Conservation (phyloP, 1,284 basidiomycete species). For the Ceratobasidium sp. region DNA sequence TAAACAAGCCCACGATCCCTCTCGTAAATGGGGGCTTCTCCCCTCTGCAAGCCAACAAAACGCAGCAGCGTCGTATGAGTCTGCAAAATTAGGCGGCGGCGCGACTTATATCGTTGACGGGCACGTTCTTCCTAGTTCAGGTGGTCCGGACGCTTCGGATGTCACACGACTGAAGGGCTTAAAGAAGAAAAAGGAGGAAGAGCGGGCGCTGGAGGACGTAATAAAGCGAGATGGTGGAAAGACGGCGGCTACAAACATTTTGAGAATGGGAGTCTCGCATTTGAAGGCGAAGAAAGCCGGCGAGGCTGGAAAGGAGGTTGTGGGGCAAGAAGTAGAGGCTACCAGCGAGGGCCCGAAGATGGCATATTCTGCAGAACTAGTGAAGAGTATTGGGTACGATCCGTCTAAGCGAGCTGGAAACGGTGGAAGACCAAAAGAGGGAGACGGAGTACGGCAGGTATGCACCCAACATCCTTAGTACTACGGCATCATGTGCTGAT, state of each 20-base stretch:
- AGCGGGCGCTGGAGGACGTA: constrained; percentile 70
- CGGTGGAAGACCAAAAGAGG: constrained; percentile 36
- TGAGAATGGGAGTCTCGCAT: constrained; percentile 51
- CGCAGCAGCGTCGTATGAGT: constrained; percentile 47
- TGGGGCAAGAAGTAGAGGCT: constrained; percentile 42
- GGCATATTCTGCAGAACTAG: constrained; percentile 72
- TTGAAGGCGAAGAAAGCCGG: constrained; percentile 58
- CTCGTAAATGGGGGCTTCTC: constrained; percentile 76
- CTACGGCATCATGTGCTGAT: background rate
- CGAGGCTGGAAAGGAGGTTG: constrained; percentile 43
- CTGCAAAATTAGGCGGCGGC: constrained; percentile 59
- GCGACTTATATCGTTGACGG: constrained; percentile 88
- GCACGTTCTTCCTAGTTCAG: constrained; percentile 68
- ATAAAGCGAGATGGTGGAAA: constrained; percentile 59
- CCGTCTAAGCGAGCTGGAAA: constrained; percentile 60
- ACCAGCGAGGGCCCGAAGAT: constrained; percentile 57
- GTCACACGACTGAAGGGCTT: constrained; percentile 74
- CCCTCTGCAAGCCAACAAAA: constrained; percentile 62
- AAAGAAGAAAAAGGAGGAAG: constrained; percentile 69
- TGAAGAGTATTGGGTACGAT: constrained; percentile 80
- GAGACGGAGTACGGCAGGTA: constrained; percentile 19
- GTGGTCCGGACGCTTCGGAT: constrained; percentile 59
- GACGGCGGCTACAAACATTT: constrained; percentile 56
- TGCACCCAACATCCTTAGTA: background rate
- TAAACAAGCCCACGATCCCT: constrained; percentile 68